These are phyloP conservation scores for Melampsora americana DNA, from an alignment of 1,284 basidiomycete species.

Conservation along the genomic window DNA sequence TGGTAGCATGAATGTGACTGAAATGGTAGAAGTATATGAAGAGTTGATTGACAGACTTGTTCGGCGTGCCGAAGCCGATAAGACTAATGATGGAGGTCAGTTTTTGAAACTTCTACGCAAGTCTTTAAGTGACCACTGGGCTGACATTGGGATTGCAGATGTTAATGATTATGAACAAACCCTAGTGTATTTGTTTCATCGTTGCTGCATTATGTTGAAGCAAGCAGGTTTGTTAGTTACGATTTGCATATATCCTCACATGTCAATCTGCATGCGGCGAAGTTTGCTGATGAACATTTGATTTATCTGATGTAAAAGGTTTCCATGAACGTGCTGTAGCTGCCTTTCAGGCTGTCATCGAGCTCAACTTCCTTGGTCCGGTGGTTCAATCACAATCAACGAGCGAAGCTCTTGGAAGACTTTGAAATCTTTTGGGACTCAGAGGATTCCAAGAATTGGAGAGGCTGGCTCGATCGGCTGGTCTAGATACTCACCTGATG, in stretches of 20 bases:
- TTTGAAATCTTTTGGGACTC: constrained; percentile 60
- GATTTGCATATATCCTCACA: background rate
- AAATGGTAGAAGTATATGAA: constrained; percentile 43
- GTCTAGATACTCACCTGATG: constrained; percentile 48
- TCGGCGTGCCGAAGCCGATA: constrained; percentile 17
- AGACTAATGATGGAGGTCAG: constrained; percentile 7
- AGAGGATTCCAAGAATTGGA: constrained; percentile 57
- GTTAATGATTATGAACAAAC: constrained; percentile 64
- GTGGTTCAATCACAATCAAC: constrained; percentile 22
- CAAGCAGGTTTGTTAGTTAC: constrained; percentile 65
- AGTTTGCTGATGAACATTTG: background rate
- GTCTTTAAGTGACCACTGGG: background rate
- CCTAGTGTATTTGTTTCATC: constrained; percentile 59
- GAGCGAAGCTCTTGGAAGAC: constrained; percentile 50
- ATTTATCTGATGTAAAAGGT: constrained; percentile 50
- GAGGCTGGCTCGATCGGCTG: constrained; percentile 57
- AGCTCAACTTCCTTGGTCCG: constrained; percentile 50
- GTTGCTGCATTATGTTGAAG: constrained; percentile 66
- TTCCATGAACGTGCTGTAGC: constrained; percentile 58
- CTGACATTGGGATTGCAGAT: constrained; percentile 54
- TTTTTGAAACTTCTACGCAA: background rate
- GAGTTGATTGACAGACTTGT: constrained; percentile 41
- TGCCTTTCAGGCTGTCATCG: constrained; percentile 58
- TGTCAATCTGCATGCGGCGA: background rate
- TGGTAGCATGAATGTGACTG: constrained; percentile 28